phyloP scores from a whole-genome alignment of 169 alveolate species.

The Plasmodium blacklocki region DNA sequence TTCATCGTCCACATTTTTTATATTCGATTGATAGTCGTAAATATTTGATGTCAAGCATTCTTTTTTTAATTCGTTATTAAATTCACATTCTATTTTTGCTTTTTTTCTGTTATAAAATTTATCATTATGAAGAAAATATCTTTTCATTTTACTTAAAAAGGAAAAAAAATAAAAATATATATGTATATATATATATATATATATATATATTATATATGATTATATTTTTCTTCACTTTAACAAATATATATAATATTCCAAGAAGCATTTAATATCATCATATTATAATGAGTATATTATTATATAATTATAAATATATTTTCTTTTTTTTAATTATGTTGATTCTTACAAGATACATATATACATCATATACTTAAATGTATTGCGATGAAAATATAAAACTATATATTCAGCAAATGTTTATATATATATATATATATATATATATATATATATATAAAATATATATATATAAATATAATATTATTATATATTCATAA shows the following conservation, averaged over 20 bases:
- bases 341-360: too few species aligned
- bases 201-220: too few species aligned
- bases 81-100: conserved; percentile 47
- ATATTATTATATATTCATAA: too few species aligned
- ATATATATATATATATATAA: too few species aligned
- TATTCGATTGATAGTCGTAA: conserved; percentile 13
- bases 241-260: too few species aligned
- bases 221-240: too few species aligned
- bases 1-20: conserved; percentile 1
- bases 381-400: too few species aligned
- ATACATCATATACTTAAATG: too few species aligned
- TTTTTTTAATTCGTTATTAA: conserved; percentile 35
- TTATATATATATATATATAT: too few species aligned
- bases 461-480: too few species aligned
- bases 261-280: too few species aligned
- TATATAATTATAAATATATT: conserved; percentile 1
- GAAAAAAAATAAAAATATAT: conserved; percentile 9
- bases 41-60: conserved; percentile 13
- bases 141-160: conserved; percentile 48
- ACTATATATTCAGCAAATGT: too few species aligned
- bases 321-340: background rate
- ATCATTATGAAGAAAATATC: conserved; percentile 33
- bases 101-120: conserved; percentile 28
- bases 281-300: background rate
- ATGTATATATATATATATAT: background rate